Base-by-base conservation (phyloP, 345 rosid genomes). In the Eucalyptus curtisii region DNA sequence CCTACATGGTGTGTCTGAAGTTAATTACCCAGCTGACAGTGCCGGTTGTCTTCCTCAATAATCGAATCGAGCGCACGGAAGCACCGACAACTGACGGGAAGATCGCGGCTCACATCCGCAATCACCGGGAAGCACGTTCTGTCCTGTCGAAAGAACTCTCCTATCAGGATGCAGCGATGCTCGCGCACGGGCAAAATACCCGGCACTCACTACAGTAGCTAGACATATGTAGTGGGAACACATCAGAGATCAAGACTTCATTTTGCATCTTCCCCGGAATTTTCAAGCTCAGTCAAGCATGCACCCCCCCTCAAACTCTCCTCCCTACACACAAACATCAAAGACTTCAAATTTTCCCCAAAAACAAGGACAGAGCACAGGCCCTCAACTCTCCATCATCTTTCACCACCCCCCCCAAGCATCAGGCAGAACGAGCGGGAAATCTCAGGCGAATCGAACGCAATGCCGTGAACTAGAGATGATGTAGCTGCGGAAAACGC, bases 1-100 rank as follows among this genome's bases (percentile, higher is more conserved):
- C 53, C 33, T 86, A 88, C 71, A 19, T 31, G 40, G 76, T 42
- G n/a, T 4, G 33, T 30, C 81, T 45, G 47, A 89, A 55, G 52
- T 49, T 52, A 50, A 44, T 89, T 91, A 93, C 93, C 94, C 25
- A 93, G 88, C 87, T 94, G 90, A 88, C 93, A 92, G 86, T 89
- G 93, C 25, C 87, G 90, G 48, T 87, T 76, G 87, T 55, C 89
- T 87, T 93, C 93, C 45, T 92, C 92, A 33, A 85, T 55, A 48
- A 27, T 85, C 59, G 85, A 86, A 31, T 84, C 86, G 7, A 49
- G 87, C 2, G 19, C 37, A 57, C 86, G 44, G 87, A 88, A 88
- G 85, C 87, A 88, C 48, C 13, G 76, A 55, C 89, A 80, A 30
- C 37, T 37, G 20, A n/a, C 22, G 68, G 86, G 87, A 30, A 64